Evolutionary conservation across 2,329 filamentous ascomycete species (phyloP).

Genomic region (Ceratocystis colombiana): DNA sequence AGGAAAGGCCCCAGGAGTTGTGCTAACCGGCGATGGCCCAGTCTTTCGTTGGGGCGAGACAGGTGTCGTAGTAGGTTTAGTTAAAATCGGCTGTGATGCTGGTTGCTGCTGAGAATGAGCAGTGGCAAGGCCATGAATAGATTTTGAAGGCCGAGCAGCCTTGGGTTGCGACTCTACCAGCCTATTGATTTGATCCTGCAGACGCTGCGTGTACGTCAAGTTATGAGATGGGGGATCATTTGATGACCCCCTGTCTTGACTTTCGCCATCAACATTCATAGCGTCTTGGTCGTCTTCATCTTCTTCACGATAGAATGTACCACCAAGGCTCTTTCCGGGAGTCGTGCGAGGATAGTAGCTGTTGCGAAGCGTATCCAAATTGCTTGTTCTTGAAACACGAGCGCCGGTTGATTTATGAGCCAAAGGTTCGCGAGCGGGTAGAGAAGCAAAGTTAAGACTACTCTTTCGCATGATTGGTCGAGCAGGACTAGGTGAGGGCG

Average conservation of each 20-base stretch:
- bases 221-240: conserved; percentile 46
- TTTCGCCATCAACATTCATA: conserved; percentile 30
- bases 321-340: conserved; percentile 60
- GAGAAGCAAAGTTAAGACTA: conserved; percentile 84
- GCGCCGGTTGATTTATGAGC: conserved; percentile 73
- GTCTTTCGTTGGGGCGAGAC: conserved; percentile 29
- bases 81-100: conserved; percentile 25
- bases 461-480: conserved; percentile 78
- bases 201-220: conserved; percentile 84
- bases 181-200: conserved; percentile 85
- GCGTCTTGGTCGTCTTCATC: conserved; percentile 43
- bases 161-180: conserved; percentile 49
- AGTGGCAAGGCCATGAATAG: conserved; percentile 34
- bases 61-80: conserved; percentile 30
- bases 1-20: conserved; percentile 36
- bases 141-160: conserved; percentile 41
- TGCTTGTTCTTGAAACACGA: conserved; percentile 63
- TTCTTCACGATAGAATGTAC: conserved; percentile 38
- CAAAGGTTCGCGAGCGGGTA: conserved; percentile 83
- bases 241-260: conserved; percentile 35
- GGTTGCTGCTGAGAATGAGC: conserved; percentile 1
- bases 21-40: conserved; percentile 29
- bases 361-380: conserved; percentile 60
- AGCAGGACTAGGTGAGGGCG: conserved; percentile 63
- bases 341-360: conserved; percentile 67